These are phyloP conservation scores for Mycena rebaudengoi DNA, from an alignment of 768 basidiomycete species.

Conservation along the genomic window DNA sequence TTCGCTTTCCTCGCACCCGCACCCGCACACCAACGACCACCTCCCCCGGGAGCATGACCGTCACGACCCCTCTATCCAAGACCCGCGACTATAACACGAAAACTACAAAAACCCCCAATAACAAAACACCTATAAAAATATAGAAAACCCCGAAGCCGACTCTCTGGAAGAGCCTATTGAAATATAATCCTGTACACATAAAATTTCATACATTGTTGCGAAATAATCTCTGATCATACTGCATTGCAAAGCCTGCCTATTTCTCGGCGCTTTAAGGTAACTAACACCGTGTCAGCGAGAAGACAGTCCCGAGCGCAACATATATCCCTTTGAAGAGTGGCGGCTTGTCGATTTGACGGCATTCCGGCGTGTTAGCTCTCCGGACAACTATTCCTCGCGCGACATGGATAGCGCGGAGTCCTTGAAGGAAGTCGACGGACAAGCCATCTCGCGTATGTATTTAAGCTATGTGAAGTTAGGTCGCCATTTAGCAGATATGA, in stretches of 20 bases:
- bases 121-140: no score
- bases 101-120: no score
- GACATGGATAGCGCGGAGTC: neutral
- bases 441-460: neutral
- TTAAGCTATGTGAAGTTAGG: slow-evolving; percentile 6
- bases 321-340: neutral
- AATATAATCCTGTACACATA: no score
- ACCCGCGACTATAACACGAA: no score
- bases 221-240: neutral
- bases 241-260: neutral
- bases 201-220: no score
- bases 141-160: no score
- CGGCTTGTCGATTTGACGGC: neutral
- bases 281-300: neutral
- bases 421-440: slow-evolving; percentile 9
- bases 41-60: no score
- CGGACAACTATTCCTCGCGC: neutral
- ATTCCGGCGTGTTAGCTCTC: slow-evolving; percentile 2
- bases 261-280: neutral
- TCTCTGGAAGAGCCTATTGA: no score
- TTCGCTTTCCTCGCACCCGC: no score
- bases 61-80: no score
- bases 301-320: neutral
- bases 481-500: neutral
- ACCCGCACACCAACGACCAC: no score